phyloP scores from a whole-genome alignment of 177 flowering plant genomes.

The Vitis hybrid region DNA sequence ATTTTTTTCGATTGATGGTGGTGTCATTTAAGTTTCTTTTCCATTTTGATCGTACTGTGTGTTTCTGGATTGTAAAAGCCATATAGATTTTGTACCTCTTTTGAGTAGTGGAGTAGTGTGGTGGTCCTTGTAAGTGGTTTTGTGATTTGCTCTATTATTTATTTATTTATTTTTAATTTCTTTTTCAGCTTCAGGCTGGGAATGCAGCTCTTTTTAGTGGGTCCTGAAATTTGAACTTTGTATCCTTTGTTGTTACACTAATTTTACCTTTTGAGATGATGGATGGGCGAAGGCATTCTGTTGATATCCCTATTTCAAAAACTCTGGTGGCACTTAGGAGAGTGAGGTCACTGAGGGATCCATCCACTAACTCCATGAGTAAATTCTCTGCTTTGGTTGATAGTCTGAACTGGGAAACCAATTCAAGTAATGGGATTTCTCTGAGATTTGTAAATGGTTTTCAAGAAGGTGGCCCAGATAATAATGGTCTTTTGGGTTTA shows the following conservation, averaged over 20 bases:
- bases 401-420: constrained; percentile 69
- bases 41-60: not conserved
- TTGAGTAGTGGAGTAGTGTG: not conserved
- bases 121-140: not conserved
- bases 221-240: constrained; percentile 11
- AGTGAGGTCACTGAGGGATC: constrained; percentile 90
- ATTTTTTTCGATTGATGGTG: not conserved
- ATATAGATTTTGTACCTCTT: not conserved
- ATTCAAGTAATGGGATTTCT: constrained; percentile 58
- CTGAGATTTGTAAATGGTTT: constrained; percentile 35
- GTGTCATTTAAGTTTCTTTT: not conserved
- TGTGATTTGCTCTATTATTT: constrained; percentile 8
- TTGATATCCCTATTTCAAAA: constrained; percentile 81
- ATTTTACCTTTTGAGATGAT: constrained; percentile 21
- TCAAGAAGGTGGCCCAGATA: constrained; percentile 17
- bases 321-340: constrained; percentile 80
- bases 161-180: too few relatives aligned
- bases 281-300: constrained; percentile 85
- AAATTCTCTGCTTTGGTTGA: constrained; percentile 59
- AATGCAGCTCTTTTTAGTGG: constrained; percentile 5
- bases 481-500: constrained; percentile 15
- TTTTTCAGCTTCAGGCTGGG: constrained; percentile 13
- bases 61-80: not conserved
- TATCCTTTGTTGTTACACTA: not conserved
- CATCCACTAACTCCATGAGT: constrained; percentile 76